Evolutionary conservation across 176 grass and related monocot species (phyloP).

Genomic region (Juncus inflexus): DNA sequence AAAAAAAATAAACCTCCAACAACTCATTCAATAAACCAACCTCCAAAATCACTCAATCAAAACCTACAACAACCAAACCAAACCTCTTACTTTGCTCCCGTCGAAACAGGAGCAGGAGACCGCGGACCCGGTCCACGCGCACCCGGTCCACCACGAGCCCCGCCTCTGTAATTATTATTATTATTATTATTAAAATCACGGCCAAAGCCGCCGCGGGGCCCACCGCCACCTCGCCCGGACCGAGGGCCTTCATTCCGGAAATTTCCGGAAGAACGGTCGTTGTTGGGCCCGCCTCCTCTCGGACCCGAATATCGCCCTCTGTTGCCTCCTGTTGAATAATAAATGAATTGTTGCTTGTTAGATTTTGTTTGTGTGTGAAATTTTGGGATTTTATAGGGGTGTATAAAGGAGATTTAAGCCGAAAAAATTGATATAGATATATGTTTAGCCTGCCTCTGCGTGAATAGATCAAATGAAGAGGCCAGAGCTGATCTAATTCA

Average conservation of each 20-base stretch:
- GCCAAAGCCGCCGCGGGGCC: conserved; percentile 59
- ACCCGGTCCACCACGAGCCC: conserved; percentile 56
- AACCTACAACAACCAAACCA: not conserved
- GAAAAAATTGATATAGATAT: too few species aligned
- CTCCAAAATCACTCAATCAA: too few species aligned
- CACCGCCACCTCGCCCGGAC: conserved; percentile 54
- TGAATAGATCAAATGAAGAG: too few species aligned
- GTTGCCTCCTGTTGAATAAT: conserved; percentile 41
- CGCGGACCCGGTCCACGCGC: conserved; percentile 38
- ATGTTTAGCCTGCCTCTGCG: too few species aligned
- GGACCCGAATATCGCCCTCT: conserved; percentile 59
- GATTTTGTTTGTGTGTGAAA: too few species aligned
- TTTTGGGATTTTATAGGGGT: too few species aligned
- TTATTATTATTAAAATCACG: conserved; percentile 35
- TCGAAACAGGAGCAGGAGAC: conserved; percentile 27
- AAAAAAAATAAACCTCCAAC: too few species aligned
- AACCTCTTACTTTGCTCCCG: conserved; percentile 12
- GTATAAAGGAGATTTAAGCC: too few species aligned
- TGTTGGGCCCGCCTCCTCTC: conserved; percentile 39
- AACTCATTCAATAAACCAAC: too few species aligned
- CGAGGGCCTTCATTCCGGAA: conserved; percentile 65
- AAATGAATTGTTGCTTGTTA: not conserved
- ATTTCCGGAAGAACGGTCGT: conserved; percentile 7
- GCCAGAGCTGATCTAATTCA: too few species aligned
- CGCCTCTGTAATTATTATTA: conserved; percentile 39